Evolutionary conservation across 1,139 yeast genomes (phyloP).

Genomic region (Scheffersomyces illinoinensis): DNA sequence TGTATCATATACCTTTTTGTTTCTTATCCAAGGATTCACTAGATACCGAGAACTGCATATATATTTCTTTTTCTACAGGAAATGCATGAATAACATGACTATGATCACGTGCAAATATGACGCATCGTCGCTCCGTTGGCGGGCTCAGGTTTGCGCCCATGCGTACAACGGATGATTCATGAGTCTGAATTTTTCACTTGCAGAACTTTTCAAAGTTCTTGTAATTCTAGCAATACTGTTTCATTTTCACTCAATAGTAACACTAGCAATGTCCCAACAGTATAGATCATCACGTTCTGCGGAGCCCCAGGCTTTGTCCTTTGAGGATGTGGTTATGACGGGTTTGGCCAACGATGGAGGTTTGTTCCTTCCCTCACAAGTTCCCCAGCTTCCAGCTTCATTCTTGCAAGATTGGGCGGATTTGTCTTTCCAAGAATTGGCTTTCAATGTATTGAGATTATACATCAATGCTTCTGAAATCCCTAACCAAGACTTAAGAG

Average conservation of each 20-base stretch:
- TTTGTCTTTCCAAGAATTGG: constrained; percentile 79
- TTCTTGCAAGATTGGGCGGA: constrained; percentile 70
- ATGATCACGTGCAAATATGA: neutral
- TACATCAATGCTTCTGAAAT: constrained; percentile 74
- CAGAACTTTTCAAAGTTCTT: neutral
- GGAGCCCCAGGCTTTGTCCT: constrained; percentile 56
- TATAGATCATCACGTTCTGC: constrained; percentile 90
- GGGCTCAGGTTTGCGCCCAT: neutral
- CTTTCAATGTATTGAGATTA: constrained; percentile 79
- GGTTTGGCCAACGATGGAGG: constrained; percentile 98
- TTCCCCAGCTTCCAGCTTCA: constrained; percentile 66
- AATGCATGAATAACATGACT: neutral
- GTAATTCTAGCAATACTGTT: neutral
- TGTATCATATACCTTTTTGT: no score
- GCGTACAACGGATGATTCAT: neutral
- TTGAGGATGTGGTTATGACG: constrained; percentile 90
- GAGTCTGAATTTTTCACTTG: neutral
- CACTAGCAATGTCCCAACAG: constrained; percentile 37
- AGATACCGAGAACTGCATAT: no score
- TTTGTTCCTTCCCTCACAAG: constrained; percentile 79
- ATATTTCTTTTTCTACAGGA: no score
- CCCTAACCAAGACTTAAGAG: constrained; percentile 63
- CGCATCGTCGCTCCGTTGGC: neutral
- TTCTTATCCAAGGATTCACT: no score
- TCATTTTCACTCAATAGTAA: neutral